Evolutionary conservation across 2,329 filamentous ascomycete species (phyloP).

Genomic region (Aureobasidium sp.): DNA sequence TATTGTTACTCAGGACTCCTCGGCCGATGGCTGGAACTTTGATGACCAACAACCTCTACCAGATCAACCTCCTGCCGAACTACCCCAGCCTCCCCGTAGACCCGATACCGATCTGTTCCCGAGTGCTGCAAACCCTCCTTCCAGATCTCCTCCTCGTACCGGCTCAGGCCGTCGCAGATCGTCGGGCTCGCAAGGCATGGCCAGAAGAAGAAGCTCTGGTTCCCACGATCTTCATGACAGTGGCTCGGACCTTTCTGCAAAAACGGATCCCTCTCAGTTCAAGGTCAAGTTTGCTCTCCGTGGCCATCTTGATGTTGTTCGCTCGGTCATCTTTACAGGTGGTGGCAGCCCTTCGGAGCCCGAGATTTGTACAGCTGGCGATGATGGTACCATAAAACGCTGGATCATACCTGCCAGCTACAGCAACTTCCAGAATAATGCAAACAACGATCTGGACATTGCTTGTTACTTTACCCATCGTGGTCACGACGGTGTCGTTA

Average conservation of each 20-base stretch:
- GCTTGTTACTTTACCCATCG: slow-evolving; percentile 91
- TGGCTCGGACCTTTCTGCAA: slow-evolving; percentile 36
- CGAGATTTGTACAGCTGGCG: slow-evolving; percentile 91
- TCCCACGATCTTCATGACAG: slow-evolving; percentile 57
- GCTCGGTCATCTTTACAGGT: slow-evolving; percentile 92
- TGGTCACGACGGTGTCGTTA: slow-evolving; percentile 84
- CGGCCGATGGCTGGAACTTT: slow-evolving; percentile 81
- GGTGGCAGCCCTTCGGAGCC: slow-evolving; percentile 92
- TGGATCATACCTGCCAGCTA: slow-evolving; percentile 88
- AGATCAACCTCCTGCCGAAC: slow-evolving; percentile 47
- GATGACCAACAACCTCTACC: slow-evolving; percentile 63
- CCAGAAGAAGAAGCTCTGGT: slow-evolving; percentile 55
- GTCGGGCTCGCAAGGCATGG: slow-evolving; percentile 54
- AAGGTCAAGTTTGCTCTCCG: slow-evolving; percentile 88
- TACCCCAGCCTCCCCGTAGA: slow-evolving; percentile 52
- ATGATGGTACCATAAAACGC: slow-evolving; percentile 92
- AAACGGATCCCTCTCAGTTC: slow-evolving; percentile 68
- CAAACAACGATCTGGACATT: slow-evolving; percentile 77
- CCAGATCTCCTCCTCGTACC: slow-evolving; percentile 69
- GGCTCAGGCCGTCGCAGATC: slow-evolving; percentile 72
- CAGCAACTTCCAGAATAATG: slow-evolving; percentile 50
- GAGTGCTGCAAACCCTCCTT: slow-evolving; percentile 64
- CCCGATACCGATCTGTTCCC: slow-evolving; percentile 88
- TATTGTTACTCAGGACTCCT: slow-evolving; percentile 42
- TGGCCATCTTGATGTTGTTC: slow-evolving; percentile 88